Conservation (phyloP, 2,329 filamentous ascomycete genomes). For the Pseudocercospora crystallina region DNA sequence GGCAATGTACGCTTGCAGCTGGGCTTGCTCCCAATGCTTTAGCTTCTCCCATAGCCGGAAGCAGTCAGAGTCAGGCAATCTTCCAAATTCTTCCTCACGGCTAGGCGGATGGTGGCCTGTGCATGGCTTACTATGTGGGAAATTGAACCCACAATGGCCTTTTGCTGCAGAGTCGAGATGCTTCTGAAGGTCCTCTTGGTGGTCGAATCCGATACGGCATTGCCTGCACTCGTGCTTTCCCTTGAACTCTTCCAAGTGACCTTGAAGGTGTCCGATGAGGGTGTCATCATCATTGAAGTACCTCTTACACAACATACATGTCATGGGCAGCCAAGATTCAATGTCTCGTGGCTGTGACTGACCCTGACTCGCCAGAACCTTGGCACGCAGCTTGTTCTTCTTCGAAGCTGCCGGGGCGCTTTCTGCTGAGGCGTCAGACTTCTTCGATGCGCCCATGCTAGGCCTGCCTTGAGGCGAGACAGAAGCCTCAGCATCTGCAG, state of each 20-base stretch:
- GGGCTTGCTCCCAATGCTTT: slow-evolving; percentile 29
- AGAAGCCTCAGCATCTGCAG: too few species aligned
- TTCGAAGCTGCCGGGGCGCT: neutral
- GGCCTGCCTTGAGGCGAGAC: too few species aligned
- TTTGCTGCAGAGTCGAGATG: slow-evolving; percentile 22
- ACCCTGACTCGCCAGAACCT: slow-evolving; percentile 6
- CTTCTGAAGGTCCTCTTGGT: slow-evolving; percentile 26
- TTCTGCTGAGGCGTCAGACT: slow-evolving; percentile 3
- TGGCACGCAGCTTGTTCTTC: neutral
- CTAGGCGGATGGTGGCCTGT: slow-evolving; percentile 29
- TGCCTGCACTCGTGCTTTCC: slow-evolving; percentile 25
- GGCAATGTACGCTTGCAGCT: slow-evolving; percentile 28
- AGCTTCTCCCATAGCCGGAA: slow-evolving; percentile 26
- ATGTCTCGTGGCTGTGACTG: slow-evolving; percentile 9
- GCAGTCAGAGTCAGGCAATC: slow-evolving; percentile 25
- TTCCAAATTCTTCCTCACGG: slow-evolving; percentile 5
- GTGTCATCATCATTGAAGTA: slow-evolving; percentile 25
- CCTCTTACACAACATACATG: slow-evolving; percentile 26
- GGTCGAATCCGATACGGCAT: slow-evolving; percentile 28
- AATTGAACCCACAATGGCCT: slow-evolving; percentile 31
- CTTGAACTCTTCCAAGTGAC: slow-evolving; percentile 27
- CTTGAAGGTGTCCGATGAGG: slow-evolving; percentile 23
- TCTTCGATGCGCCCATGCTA: too few species aligned
- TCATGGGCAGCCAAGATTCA: slow-evolving; percentile 19
- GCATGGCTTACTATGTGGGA: slow-evolving; percentile 23